Percentiles rank a stretch among this genome's conserved stretches.
These are phyloP conservation scores for Vitis amurensis DNA, from an alignment of 164 flowering plant genomes.

Conservation along the genomic window DNA sequence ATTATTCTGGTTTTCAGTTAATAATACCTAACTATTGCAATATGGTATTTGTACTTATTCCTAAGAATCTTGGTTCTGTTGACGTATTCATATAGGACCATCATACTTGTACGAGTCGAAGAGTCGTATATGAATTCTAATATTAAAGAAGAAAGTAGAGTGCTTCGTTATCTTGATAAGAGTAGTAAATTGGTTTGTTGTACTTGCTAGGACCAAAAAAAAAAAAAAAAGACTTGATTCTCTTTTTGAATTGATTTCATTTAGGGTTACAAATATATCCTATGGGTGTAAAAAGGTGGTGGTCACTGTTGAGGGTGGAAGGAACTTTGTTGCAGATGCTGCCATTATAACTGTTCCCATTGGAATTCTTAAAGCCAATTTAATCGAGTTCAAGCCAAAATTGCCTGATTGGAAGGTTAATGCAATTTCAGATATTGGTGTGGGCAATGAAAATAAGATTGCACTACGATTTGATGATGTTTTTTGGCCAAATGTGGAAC, in stretches of 20 bases:
- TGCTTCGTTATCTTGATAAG: background rate
- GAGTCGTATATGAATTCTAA: background rate
- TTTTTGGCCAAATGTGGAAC: slow-evolving; percentile 91
- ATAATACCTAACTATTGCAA: background rate
- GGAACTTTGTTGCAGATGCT: slow-evolving; percentile 71
- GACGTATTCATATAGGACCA: background rate
- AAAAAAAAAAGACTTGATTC: background rate
- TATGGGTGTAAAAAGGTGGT: slow-evolving; percentile 53
- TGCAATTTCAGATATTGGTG: slow-evolving; percentile 82
- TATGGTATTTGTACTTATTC: background rate
- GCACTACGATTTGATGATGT: slow-evolving; percentile 68
- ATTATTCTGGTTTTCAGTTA: background rate
- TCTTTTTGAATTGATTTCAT: background rate
- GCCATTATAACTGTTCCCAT: slow-evolving; percentile 82
- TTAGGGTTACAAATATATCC: slow-evolving; percentile 66
- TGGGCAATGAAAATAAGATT: slow-evolving; percentile 90
- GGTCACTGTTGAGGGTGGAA: slow-evolving; percentile 65
- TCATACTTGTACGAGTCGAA: background rate
- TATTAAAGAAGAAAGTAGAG: background rate
- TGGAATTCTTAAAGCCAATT: slow-evolving; percentile 79
- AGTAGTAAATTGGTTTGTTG: too few relatives aligned
- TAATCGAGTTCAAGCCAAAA: slow-evolving; percentile 76
- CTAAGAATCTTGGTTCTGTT: background rate
- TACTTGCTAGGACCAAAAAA: too few relatives aligned
- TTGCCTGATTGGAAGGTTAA: slow-evolving; percentile 78